Evolutionary conservation across 2,329 filamentous ascomycete species (phyloP), one percentile per base, ranked within the genome.

Genomic region (Aspergillus neotritici): DNA sequence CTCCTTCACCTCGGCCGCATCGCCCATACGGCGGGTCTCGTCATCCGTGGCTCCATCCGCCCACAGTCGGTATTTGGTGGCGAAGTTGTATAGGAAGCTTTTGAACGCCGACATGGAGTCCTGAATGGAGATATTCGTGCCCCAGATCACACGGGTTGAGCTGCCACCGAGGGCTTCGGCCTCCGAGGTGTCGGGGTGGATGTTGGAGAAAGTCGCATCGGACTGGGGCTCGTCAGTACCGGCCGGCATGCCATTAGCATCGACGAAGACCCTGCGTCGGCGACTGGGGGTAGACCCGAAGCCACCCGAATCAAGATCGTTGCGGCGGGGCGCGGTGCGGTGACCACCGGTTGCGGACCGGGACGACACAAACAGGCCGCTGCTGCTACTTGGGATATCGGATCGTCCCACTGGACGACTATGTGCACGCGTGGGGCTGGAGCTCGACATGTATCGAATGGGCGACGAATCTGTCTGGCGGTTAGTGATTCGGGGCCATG

Each of bases 11-110:
- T 88, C 82, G 2, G 85, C 85, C 34, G 83, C 80, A 21, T 87
- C 70, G 15, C 74, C 83, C 41, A 84, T 74, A 1, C 74, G 75
- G 36, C 83, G 73, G 25, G 83, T 86, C 45, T 94, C 82, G 40
- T 84, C 84, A 37, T 88, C 83, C 0, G 87, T 78, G 56, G 86
- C 78, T n/a, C 88, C 90, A 55, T 95, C 87, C 15, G 82, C 80
- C 71, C 91, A 93, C 79, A 97, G 80, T 50, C 93, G 87, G 61
- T 98, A 97, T 67, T 96, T 96, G 54, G 81, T 83, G 47, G 89
- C 87, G 57, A 93, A 98, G 63, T 94, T 94, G 62, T 83, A 81
- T 21, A 98, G 73, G 60, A 98, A 98, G 51, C 93, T 89, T 61
- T 93, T 91, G 74, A 96, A 94, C 0, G 83, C 77, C 40, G 82